Conservation (phyloP, 108 stramenopile species). For the Fistulifera solaris region DNA sequence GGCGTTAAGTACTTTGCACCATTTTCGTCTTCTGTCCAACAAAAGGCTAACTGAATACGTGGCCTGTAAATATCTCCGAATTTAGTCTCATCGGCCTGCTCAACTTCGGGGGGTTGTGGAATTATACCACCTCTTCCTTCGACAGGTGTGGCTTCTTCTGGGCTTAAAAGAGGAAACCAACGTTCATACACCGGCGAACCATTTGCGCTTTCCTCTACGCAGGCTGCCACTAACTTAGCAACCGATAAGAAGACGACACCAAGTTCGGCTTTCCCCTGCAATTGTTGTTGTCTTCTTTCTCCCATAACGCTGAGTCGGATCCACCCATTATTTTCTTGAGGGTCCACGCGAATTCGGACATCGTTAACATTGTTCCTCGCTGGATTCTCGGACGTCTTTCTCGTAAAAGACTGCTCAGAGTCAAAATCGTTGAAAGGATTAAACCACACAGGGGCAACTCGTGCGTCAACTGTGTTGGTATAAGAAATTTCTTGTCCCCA, state of each 20-base stretch:
- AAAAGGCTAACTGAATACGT: conserved; percentile 59
- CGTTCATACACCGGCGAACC: conserved; percentile 30
- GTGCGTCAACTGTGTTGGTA: conserved; percentile 56
- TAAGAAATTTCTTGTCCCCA: conserved; percentile 37
- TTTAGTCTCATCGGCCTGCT: conserved; percentile 48
- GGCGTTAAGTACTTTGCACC: not conserved
- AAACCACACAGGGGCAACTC: conserved; percentile 66
- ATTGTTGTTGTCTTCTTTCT: conserved; percentile 17
- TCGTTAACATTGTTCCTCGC: conserved; percentile 46
- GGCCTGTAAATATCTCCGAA: conserved; percentile 60
- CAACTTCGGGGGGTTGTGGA: conserved; percentile 43
- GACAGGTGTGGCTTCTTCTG: conserved; percentile 38
- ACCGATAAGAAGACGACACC: conserved; percentile 71
- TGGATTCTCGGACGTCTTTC: too few relatives aligned
- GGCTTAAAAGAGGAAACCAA: conserved; percentile 75
- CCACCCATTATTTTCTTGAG: conserved; percentile 74
- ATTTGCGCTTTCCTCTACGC: conserved; percentile 17
- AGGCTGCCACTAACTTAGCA: conserved; percentile 59
- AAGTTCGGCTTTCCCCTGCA: conserved; percentile 58
- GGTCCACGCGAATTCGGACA: conserved; percentile 57
- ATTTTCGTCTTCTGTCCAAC: conserved; percentile 28
- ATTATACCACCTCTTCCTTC: conserved; percentile 74
- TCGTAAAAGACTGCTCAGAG: conserved; percentile 30
- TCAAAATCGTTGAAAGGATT: conserved; percentile 6
- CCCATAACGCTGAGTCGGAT: conserved; percentile 69